Conservation (phyloP, 2,329 filamentous ascomycete species). For the Cladosporium sp. region DNA sequence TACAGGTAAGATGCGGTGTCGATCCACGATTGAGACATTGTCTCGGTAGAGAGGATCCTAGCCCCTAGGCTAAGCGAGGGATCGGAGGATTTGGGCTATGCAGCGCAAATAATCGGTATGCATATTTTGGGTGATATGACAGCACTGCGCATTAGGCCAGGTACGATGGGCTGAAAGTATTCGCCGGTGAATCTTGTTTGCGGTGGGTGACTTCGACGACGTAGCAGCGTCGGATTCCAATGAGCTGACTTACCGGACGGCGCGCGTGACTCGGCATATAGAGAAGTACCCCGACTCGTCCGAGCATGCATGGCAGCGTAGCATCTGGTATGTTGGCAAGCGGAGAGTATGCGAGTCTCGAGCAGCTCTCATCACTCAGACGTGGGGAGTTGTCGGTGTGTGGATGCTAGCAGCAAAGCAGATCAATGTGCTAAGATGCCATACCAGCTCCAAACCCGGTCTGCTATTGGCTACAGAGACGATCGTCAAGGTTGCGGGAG, state of each 20-base stretch:
- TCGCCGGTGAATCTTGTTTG: not conserved
- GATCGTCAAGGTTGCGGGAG: not conserved
- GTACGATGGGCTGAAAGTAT: not conserved
- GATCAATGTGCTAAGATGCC: not conserved
- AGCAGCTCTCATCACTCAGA: not conserved
- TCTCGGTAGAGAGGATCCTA: constrained; percentile 15
- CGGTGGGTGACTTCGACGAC: not conserved
- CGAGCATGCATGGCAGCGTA: not conserved
- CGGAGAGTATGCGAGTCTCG: not conserved
- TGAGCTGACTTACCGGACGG: not conserved
- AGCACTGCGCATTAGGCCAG: not conserved
- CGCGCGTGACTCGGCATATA: not conserved
- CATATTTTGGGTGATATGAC: not conserved
- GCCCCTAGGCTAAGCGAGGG: constrained; percentile 1
- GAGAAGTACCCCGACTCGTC: not conserved
- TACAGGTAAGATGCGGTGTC: not conserved
- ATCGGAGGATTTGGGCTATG: constrained; percentile 2
- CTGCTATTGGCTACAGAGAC: not conserved
- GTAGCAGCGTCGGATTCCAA: not conserved
- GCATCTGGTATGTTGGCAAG: not conserved
- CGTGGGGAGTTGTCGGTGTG: not conserved
- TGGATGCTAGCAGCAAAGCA: not conserved
- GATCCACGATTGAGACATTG: constrained; percentile 15
- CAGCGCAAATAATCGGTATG: not conserved
- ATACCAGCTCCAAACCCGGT: not conserved